Evolutionary conservation across 495 filamentous ascomycete species (phyloP), one percentile per base, ranked within the genome.

Genomic region (Penicillium psychrofluorescens): DNA sequence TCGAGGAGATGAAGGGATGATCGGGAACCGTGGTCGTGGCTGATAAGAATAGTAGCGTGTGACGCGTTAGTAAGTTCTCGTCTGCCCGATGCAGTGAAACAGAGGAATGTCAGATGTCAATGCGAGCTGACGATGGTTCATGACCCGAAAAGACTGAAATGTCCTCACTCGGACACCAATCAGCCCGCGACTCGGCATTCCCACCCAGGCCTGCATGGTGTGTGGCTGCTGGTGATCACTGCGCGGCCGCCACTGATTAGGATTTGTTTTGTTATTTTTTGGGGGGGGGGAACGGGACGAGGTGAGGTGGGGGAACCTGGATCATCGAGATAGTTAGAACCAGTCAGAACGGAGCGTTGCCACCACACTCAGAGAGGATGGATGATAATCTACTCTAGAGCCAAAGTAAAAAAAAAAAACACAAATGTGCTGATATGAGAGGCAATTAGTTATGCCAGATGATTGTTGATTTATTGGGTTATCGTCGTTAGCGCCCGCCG

Each of bases 101-200:
- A 33, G 16, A 44, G 49, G 55, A 58, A 61, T 55, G 54, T 58
- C 57, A 58, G 54, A 58, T 55, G 57, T 61, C 54, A 58, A 55
- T 58, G 55, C 57, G 57, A 58, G 57, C 43, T 54, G 50, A 59
- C 50, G 3, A 41, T 43, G 36, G 49, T 50, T 47, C 43, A 41
- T 46, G 16, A 22, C 22, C 22, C 22, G 22, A 22, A 22, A 4
- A 22, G 22, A 22, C 4, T 22, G 22, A 22, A 22, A 22, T 22
- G 6, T 22, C 22, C 22, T 16, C 35, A 14, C 29, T 38, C 30
- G 13, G 43, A 36, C 52, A 29, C 51, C 44, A 52, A 55, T 49
- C 44, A 45, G 47, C 38, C 40, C 40, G 43, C 43, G 37, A 22
- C 32, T 34, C 32, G 32, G 32, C 32, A 34, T 6, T 34, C 32